Evolutionary conservation across 768 basidiomycete species (phyloP), one percentile per base, ranked within the genome.

Genomic region (Russula abietina): DNA sequence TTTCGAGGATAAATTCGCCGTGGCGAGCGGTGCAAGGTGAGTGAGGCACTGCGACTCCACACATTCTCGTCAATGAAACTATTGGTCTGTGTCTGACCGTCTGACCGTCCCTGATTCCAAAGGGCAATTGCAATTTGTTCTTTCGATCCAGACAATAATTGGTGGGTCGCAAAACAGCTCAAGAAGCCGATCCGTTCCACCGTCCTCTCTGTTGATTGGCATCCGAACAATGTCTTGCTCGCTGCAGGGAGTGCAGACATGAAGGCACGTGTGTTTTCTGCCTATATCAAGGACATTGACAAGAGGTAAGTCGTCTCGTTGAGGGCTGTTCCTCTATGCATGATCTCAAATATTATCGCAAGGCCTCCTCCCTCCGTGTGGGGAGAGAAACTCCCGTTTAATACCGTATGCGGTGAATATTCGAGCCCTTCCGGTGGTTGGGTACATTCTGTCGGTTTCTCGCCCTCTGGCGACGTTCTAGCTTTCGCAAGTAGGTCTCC

Each of bases 351-450:
- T 39, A 41, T 3, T n/a, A 30, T 32, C 19, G 60, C 4, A 66
- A 96, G 95, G 71, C 97, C 96, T 22, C 78, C 86, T 45, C 84
- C 93, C 3, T 86, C 89, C 26, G 86, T 94, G 1, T 99, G 97
- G 97, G 97, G 97, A n/a, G 93, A 94, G 61, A 94, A 94, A 69
- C 80, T 99, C 0, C 97, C 97, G 0, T 98, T 98, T 81, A 96
- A 95, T 73, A 98, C 97, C 1, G 80, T 99, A 63, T 98, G 95
- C 67, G 97, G 94, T 51, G 97, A 98, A 73, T 99, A 90, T 72
- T 72, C 80, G 41, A 92, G 88, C 69, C 87, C 92, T 0, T 83
- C 87, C 46, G 97, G 97, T 45, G 97, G 97, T 12, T 99, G 97
- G 97, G 94, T 99, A 1, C 97, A 98, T 69, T 79, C 89, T 22